phyloP scores from a whole-genome alignment of 2,329 filamentous ascomycete genomes.

The Talaromyces pinophilus region DNA sequence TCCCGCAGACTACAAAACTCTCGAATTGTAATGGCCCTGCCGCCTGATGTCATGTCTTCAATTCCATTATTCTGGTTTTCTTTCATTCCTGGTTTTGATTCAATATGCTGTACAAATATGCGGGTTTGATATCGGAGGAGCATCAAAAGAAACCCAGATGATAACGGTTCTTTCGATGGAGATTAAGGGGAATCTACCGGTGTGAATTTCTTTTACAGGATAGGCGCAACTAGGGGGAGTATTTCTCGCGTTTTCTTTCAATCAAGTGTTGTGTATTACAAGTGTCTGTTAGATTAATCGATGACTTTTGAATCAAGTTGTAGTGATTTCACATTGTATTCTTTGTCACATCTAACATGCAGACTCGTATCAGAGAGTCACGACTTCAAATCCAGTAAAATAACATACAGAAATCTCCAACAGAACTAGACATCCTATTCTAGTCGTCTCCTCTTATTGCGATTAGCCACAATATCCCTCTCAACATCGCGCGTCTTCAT shows the following conservation, averaged over 20 bases:
- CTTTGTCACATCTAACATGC: too few relatives aligned
- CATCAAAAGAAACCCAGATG: conserved; percentile 6
- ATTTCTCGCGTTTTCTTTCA: neutral
- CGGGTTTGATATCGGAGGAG: conserved; percentile 11
- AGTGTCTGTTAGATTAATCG: conserved; percentile 13
- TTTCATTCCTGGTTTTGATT: conserved; percentile 5
- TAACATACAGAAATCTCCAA: neutral
- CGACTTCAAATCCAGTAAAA: neutral
- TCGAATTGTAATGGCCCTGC: conserved; percentile 40
- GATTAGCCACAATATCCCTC: conserved; percentile 34
- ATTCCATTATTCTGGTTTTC: neutral
- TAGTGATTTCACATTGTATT: too few relatives aligned
- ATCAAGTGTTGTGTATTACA: conserved; percentile 18
- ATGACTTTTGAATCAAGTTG: neutral
- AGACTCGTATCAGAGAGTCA: neutral
- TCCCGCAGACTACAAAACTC: conserved; percentile 45
- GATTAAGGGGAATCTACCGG: conserved; percentile 4
- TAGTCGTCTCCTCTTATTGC: conserved; percentile 35
- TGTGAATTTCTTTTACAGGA: conserved; percentile 14
- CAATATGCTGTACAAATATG: conserved; percentile 18
- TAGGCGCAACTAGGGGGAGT: conserved; percentile 22
- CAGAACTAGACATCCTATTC: neutral
- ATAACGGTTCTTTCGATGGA: conserved; percentile 8
- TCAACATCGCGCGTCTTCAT: conserved; percentile 32
- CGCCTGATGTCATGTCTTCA: conserved; percentile 7